Evolutionary conservation across 129 eudicot genomes (phyloP), one percentile per base, ranked within the genome.

Genomic region (Heracleum sosnowskyi): DNA sequence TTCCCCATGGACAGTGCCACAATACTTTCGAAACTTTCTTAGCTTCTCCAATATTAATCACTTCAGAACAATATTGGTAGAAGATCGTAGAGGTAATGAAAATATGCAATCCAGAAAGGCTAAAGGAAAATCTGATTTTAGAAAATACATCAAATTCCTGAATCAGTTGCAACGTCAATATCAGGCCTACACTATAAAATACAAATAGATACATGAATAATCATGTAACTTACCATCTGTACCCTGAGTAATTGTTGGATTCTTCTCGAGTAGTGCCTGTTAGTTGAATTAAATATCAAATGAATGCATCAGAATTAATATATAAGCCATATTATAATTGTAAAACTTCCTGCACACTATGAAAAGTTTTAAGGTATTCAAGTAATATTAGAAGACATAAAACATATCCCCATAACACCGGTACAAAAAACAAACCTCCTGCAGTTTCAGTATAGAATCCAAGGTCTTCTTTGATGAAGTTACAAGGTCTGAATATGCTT

Each of bases 241-340:
- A 9, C 79, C 84, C 85, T 83, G 87, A 72, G 79, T 80, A 55
- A 92, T 88, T 34, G 99, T 78, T 15, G 95, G 92, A 81, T 95
- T 95, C 81, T 88, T 95, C 82, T 87, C 94, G 51, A 88, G 74
- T 72, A 95, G 79, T 62, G 89, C 92, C 99, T 95, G 84, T 69
- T 57, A 79, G 51, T 75, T 47, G 78, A 5, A 80, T 2, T 22
- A 17, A 77, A 57, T 10, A 69, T 36, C 79, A 47, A 34, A 49
- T 49, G 51, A 15, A 37, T 20, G 33, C 44, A 75, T 31, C 10
- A 36, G 66, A n/a, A 8, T 33, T 31, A 11, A 12, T 29, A 36
- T 24, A 24, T 39, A 33, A 53, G 64, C 24, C 8, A 74, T 41
- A 28, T 63, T 13, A 40, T 51, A 24, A 6, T 49, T 37, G 22